Percentiles rank a stretch among this genome's conserved stretches.
These are phyloP conservation scores for Fusarium fracticaudum DNA, from an alignment of 2,329 filamentous ascomycete species.

Conservation along the genomic window DNA sequence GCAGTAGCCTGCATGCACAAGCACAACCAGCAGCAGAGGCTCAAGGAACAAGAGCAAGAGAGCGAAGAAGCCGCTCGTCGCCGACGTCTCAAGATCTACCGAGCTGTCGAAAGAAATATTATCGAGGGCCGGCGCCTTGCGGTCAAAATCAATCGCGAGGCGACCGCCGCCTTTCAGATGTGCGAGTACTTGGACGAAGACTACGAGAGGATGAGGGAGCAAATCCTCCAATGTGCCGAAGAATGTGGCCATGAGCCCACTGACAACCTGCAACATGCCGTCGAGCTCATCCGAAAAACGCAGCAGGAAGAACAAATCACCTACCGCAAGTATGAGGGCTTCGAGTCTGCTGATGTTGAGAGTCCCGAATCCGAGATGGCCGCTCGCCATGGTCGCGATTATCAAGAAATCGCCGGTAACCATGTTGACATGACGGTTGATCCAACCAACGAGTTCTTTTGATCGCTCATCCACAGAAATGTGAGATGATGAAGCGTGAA, in stretches of 20 bases:
- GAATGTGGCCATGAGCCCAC: neutral
- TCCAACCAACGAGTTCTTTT: neutral
- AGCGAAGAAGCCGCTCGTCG: neutral
- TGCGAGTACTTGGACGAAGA: neutral
- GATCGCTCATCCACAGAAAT: neutral
- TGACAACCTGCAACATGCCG: neutral
- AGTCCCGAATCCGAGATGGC: conserved; percentile 3
- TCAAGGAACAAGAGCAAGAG: neutral
- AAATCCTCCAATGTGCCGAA: neutral
- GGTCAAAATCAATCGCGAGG: neutral
- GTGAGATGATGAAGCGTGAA: neutral
- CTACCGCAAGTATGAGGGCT: neutral
- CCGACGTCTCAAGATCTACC: conserved; percentile 3
- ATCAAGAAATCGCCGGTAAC: neutral
- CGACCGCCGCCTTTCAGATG: neutral
- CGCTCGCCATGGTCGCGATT: neutral
- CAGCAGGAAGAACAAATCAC: neutral
- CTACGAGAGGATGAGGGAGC: neutral
- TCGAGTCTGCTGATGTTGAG: neutral
- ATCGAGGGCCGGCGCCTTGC: neutral
- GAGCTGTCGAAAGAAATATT: neutral
- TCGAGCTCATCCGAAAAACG: conserved; percentile 1
- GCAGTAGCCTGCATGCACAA: neutral
- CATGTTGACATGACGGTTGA: neutral
- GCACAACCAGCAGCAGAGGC: neutral